Evolutionary conservation across 202 grass and related monocot species (phyloP).

Genomic region (Hordeum pubiflorum): DNA sequence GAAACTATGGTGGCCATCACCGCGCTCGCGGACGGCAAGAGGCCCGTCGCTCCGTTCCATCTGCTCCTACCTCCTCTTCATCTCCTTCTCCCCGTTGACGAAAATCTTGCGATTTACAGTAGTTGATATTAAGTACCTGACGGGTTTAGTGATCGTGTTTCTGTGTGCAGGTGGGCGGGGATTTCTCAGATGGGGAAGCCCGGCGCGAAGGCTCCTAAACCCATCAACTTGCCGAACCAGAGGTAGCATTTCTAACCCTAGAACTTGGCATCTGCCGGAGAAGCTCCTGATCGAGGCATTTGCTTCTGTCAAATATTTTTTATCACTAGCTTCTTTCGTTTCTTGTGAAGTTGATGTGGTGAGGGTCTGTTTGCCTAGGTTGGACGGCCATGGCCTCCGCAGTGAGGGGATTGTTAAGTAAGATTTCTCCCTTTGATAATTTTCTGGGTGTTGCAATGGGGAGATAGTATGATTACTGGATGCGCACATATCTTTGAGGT

Average conservation of each 20-base stretch:
- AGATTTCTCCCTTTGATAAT: conserved; percentile 15
- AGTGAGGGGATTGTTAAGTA: conserved; percentile 49
- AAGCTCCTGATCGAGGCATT: neutral
- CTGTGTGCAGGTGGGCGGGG: conserved; percentile 34
- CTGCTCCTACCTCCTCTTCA: neutral
- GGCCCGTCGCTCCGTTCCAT: neutral
- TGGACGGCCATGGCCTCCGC: conserved; percentile 48
- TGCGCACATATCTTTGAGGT: neutral
- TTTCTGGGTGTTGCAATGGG: neutral
- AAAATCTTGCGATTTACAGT: neutral
- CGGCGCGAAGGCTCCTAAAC: conserved; percentile 38
- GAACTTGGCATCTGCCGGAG: neutral
- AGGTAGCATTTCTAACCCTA: conserved; percentile 24
- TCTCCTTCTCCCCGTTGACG: neutral
- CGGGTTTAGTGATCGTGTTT: neutral
- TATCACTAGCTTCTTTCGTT: neutral
- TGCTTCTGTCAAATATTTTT: neutral
- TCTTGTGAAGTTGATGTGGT: neutral
- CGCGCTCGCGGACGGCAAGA: neutral
- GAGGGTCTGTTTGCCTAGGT: conserved; percentile 32
- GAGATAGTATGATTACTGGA: neutral
- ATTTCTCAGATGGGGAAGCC: conserved; percentile 36
- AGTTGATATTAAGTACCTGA: neutral
- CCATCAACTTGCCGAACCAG: conserved; percentile 30
- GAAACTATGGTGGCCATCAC: conserved; percentile 21